phyloP scores from a whole-genome alignment of 176 grass and related monocot genomes.

The Aegilops speltoides region DNA sequence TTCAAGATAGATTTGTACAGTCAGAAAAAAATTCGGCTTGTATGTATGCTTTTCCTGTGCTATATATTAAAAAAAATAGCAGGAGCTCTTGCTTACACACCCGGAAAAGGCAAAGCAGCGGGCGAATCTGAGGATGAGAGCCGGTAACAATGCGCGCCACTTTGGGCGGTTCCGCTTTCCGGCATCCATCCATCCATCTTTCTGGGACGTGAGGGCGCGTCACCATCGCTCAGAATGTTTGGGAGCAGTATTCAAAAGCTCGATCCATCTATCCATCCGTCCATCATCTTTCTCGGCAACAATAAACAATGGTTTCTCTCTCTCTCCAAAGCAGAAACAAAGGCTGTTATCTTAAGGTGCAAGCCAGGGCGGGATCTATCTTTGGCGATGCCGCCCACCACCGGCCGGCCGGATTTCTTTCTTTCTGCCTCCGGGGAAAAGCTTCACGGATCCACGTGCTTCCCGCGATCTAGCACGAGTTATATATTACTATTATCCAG shows the following conservation, averaged over 20 bases:
- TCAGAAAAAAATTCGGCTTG: too few relatives aligned
- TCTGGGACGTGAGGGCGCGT: neutral
- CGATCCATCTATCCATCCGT: neutral
- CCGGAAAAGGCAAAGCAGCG: neutral
- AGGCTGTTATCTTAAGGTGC: conserved; percentile 23
- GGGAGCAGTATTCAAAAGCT: neutral
- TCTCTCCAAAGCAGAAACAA: too few relatives aligned
- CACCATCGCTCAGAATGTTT: conserved; percentile 12
- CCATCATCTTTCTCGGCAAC: neutral
- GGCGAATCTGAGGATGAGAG: neutral
- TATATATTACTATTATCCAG: too few relatives aligned
- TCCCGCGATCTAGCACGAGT: neutral
- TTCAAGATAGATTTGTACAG: neutral
- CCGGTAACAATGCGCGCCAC: neutral
- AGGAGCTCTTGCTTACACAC: too few relatives aligned
- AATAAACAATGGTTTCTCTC: neutral
- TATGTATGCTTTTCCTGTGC: too few relatives aligned
- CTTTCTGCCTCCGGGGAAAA: neutral
- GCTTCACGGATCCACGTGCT: conserved; percentile 12
- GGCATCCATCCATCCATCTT: neutral
- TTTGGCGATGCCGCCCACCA: neutral
- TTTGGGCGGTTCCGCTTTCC: neutral
- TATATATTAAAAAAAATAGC: too few relatives aligned
- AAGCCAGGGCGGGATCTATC: neutral
- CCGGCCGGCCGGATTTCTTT: neutral